phyloP scores from a whole-genome alignment of 176 grass and related monocot genomes.

The Pontederia crassipes region DNA sequence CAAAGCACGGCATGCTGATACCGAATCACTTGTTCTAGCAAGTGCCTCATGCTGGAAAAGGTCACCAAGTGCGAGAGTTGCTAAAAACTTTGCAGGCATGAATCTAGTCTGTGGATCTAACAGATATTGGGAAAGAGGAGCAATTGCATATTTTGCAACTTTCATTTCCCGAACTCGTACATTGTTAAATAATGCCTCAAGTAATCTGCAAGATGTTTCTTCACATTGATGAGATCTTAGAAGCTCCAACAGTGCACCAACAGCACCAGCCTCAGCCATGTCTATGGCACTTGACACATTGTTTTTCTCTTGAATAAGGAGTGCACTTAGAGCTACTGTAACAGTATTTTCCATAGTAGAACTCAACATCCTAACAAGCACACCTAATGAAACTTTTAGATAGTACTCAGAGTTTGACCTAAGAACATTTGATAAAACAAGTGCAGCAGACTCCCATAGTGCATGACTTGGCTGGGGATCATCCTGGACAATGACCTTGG shows the following conservation, averaged over 20 bases:
- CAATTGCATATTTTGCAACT: conserved; percentile 74
- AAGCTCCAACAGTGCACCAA: conserved; percentile 70
- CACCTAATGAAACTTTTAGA: conserved; percentile 80
- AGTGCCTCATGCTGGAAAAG: conserved; percentile 95
- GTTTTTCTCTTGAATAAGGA: conserved; percentile 94
- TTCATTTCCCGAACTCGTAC: conserved; percentile 77
- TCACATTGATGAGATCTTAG: conserved; percentile 79
- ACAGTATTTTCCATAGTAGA: conserved; percentile 68
- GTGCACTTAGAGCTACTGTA: conserved; percentile 82
- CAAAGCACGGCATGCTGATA: conserved; percentile 75
- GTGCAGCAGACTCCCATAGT: conserved; percentile 90
- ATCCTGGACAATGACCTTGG: conserved; percentile 92
- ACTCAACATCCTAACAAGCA: conserved; percentile 78
- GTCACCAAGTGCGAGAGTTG: conserved; percentile 83
- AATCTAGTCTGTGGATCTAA: conserved; percentile 83
- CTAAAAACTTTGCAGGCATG: conserved; percentile 75
- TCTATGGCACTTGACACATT: conserved; percentile 56
- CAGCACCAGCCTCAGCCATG: conserved; percentile 86
- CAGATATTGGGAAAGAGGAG: conserved; percentile 77
- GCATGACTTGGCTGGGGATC: conserved; percentile 80
- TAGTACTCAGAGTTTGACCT: conserved; percentile 79
- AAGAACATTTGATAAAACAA: conserved; percentile 92
- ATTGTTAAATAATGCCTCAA: conserved; percentile 96
- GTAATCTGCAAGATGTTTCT: conserved; percentile 76
- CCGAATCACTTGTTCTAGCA: conserved; percentile 79